Conservation (phyloP, 2,329 filamentous ascomycete genomes). For the Fusarium sp. region DNA sequence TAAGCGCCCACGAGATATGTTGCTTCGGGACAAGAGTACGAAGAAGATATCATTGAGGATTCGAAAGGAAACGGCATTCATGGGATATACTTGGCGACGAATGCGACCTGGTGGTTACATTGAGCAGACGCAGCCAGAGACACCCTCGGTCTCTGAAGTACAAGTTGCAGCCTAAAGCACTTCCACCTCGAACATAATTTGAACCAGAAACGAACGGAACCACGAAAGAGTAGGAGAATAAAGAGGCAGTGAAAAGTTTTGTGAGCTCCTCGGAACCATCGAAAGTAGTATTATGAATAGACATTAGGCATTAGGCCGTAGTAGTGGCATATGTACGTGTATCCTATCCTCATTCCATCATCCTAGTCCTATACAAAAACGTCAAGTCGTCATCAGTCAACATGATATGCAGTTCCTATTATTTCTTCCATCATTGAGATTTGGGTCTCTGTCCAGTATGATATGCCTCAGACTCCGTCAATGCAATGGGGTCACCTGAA, state of each 20-base stretch:
- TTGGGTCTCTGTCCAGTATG: conserved; percentile 26
- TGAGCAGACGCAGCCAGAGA: conserved; percentile 17
- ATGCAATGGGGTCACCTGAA: conserved; percentile 45
- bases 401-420: conserved; percentile 8
- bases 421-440: conserved; percentile 30
- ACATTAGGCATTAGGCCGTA: conserved; percentile 43
- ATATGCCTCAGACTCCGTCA: conserved; percentile 34
- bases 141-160: neutral
- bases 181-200: neutral
- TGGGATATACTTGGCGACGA: conserved; percentile 87
- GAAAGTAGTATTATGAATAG: conserved; percentile 43
- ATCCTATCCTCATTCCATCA: conserved; percentile 41
- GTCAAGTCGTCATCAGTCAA: conserved; percentile 34
- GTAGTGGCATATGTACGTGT: conserved; percentile 17
- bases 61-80: conserved; percentile 84
- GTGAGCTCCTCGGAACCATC: conserved; percentile 8
- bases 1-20: conserved; percentile 84
- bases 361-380: conserved; percentile 34
- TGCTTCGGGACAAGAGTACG: conserved; percentile 78
- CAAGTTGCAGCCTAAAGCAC: neutral
- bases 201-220: neutral
- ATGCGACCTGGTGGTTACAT: conserved; percentile 52
- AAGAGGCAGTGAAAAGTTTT: neutral
- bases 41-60: conserved; percentile 79
- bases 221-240: neutral